Base-by-base conservation (phyloP, 2,329 filamentous ascomycete species). In the Aureobasidium uvarum region DNA sequence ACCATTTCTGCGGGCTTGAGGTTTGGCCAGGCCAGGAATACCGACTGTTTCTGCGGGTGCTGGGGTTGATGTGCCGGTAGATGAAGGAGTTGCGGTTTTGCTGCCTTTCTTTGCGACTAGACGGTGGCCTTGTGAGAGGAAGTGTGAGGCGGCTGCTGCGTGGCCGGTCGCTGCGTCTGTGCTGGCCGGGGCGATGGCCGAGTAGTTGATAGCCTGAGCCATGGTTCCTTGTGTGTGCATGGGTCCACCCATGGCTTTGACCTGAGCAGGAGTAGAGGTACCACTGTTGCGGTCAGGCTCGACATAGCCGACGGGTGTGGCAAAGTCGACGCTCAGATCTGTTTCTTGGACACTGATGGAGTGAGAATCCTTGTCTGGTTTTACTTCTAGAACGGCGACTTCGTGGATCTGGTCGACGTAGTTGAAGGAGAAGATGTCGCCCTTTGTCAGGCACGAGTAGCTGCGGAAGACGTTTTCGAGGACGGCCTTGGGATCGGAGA, bases 151-250 rank as follows among this genome's bases (percentile, higher is more conserved):
- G 2, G 84, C 82, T 5, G 86, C 85, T 70, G 83, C 84, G 13
- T 85, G 85, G 43, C 86, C 86, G 10, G 82, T 81, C 6, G 85
- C 85, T 16, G 86, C 87, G 16, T 87, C 83, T 2, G 83, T 85
- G 7, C 91, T 85, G 3, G 87, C 87, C 0, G 95, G 93, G 0
- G 92, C 91, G 70, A 99, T 96, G 38, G 92, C 86, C 62, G 87
- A 85, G 78, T 98, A 99, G 81, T 97, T 97, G 81, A 99, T 98
- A n/a, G 92, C 86, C 72, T 96, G 92, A 0, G 95, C 93, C 95
- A 99, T 99, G 67, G 89, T 93, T 13, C 95, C 95, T 72, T 96
- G 91, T 68, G 83, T 86, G 76, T 96, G 92, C 28, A 97, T 77
- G 18, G 89, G 79, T 5, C 93, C 91, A 33, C 92, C 90, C 69